phyloP scores from a whole-genome alignment of 495 filamentous ascomycete species.

The Bathelium albidoporum region DNA sequence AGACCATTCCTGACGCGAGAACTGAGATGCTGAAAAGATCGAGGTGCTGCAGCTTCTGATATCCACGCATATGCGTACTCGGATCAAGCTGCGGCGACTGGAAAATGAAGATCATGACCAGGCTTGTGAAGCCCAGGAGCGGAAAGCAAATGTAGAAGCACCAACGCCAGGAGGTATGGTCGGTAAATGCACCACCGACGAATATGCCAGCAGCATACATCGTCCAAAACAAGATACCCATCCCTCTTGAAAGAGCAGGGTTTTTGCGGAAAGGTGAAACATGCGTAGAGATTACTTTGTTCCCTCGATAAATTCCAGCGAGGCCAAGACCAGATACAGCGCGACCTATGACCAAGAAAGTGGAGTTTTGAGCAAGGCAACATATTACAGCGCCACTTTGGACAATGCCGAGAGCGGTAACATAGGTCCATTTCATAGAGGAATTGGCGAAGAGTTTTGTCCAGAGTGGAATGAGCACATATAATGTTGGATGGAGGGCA shows the following conservation, averaged over 20 bases:
- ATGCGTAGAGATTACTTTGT: neutral
- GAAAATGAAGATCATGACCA: neutral
- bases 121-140: neutral
- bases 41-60: conserved; percentile 37
- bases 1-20: conserved; percentile 64
- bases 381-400: neutral
- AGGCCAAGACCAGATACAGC: neutral
- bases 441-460: neutral
- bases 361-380: neutral
- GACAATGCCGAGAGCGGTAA: neutral
- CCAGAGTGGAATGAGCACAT: neutral
- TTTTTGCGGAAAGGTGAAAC: neutral
- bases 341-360: neutral
- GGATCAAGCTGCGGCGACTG: neutral
- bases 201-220: neutral
- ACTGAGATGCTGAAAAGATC: conserved; percentile 57
- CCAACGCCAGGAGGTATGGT: neutral
- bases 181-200: neutral
- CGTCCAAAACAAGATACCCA: neutral
- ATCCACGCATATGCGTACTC: neutral
- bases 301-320: neutral
- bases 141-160: neutral
- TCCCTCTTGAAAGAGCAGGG: neutral
- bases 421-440: neutral
- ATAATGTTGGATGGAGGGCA: neutral